These are phyloP conservation scores for Bryum argenteum DNA, from an alignment of 225 moss, liverwort and hornwort species.

Conservation along the genomic window DNA sequence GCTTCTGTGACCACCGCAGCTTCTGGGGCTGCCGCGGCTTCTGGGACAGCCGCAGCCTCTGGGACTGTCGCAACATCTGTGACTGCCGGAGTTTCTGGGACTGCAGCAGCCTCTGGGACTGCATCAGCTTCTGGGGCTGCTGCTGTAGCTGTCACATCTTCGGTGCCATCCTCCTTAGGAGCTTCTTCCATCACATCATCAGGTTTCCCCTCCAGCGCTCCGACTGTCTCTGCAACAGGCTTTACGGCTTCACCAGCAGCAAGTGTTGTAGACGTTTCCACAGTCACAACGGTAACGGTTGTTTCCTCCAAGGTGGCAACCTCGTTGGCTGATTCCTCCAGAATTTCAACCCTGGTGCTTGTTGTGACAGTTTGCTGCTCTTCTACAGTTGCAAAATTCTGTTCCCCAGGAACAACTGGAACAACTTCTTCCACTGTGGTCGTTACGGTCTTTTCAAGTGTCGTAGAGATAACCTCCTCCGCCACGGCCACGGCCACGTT, in stretches of 20 bases:
- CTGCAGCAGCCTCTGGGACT: no score
- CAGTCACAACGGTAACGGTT: constrained; percentile 32
- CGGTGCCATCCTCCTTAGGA: constrained; percentile 25
- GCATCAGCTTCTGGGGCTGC: constrained; percentile 49
- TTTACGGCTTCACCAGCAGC: constrained; percentile 32
- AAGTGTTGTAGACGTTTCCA: constrained; percentile 39
- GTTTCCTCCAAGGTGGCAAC: constrained; percentile 35
- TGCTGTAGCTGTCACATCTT: background rate
- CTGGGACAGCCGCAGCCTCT: constrained; percentile 29
- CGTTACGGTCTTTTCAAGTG: constrained; percentile 40
- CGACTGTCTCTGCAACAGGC: constrained; percentile 30
- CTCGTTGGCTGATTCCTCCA: constrained; percentile 34
- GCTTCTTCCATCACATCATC: constrained; percentile 42
- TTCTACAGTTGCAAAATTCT: constrained; percentile 30
- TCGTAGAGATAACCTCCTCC: constrained; percentile 38
- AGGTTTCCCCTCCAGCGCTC: constrained; percentile 39
- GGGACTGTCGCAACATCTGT: background rate
- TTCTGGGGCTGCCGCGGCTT: constrained; percentile 29
- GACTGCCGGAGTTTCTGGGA: constrained; percentile 47
- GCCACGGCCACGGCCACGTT: constrained; percentile 33
- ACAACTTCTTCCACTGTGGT: constrained; percentile 43
- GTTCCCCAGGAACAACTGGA: constrained; percentile 29
- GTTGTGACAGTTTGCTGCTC: constrained; percentile 47
- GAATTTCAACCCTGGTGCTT: constrained; percentile 34
- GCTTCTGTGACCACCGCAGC: background rate